Evolutionary conservation across 768 basidiomycete species (phyloP).

Genomic region (Guyanaporus albipodus): DNA sequence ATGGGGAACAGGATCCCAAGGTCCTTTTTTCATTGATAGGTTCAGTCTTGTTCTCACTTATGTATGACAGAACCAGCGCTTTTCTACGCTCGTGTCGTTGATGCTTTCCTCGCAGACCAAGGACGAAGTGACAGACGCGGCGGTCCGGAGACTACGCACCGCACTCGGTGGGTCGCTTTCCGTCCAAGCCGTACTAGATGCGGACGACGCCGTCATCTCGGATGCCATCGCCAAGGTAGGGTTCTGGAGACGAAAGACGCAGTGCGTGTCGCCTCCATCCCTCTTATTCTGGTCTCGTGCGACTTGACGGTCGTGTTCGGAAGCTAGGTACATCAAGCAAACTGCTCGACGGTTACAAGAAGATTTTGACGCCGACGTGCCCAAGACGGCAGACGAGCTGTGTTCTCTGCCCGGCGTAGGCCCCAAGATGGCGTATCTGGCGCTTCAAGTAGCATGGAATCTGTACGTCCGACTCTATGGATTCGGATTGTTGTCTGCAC

Average conservation of each 20-base stretch:
- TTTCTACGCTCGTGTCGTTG: slow-evolving; percentile 82
- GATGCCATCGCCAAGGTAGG: slow-evolving; percentile 86
- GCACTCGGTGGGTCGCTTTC: slow-evolving; percentile 79
- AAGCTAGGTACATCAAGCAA: slow-evolving; percentile 66
- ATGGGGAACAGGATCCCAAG: slow-evolving; percentile 60
- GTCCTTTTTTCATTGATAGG: slow-evolving; percentile 35
- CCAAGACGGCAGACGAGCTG: slow-evolving; percentile 83
- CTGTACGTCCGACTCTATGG: slow-evolving; percentile 48
- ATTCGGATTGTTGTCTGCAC: no score
- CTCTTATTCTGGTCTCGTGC: no score
- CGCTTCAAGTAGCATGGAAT: slow-evolving; percentile 82
- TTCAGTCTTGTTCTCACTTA: no score
- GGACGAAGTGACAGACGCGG: slow-evolving; percentile 81
- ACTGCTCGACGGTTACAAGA: slow-evolving; percentile 66
- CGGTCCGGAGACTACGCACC: slow-evolving; percentile 66
- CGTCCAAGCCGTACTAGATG: slow-evolving; percentile 62
- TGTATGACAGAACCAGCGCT: slow-evolving; percentile 56
- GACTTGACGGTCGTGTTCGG: no score
- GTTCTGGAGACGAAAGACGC: slow-evolving; percentile 87
- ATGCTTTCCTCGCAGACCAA: slow-evolving; percentile 98
- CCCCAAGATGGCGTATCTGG: slow-evolving; percentile 93
- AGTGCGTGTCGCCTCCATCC: slow-evolving; percentile 41
- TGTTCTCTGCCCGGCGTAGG: slow-evolving; percentile 89
- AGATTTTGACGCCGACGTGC: slow-evolving; percentile 79
- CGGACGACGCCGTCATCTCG: slow-evolving; percentile 59